Evolutionary conservation across 139 green algal genomes (phyloP).

Genomic region (Micromonas commoda): DNA sequence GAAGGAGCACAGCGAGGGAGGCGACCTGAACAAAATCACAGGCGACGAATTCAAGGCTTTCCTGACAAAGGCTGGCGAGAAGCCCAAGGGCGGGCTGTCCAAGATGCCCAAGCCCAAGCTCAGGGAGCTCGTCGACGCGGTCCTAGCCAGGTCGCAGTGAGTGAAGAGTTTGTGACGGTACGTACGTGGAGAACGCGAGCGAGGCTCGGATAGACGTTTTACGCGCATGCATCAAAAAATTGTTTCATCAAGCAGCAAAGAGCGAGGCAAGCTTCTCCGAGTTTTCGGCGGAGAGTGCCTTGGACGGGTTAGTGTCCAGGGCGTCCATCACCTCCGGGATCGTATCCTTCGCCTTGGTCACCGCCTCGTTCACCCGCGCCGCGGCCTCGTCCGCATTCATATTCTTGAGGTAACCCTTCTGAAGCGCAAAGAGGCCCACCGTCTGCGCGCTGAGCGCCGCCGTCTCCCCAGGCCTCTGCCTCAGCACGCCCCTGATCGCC

Average conservation of each 20-base stretch:
- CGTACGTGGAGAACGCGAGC: too few species aligned
- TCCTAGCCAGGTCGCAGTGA: too few species aligned
- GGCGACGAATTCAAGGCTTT: background rate
- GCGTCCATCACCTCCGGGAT: background rate
- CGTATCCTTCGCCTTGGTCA: background rate
- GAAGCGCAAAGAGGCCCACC: background rate
- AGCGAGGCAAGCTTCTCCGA: too few species aligned
- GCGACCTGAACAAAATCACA: background rate
- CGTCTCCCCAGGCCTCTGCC: conserved; percentile 3
- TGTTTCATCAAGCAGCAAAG: too few species aligned
- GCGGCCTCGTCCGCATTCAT: background rate
- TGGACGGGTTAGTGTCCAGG: background rate
- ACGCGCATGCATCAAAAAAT: too few species aligned
- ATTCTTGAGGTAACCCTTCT: background rate
- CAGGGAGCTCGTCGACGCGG: background rate
- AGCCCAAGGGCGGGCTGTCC: background rate
- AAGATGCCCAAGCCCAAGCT: background rate
- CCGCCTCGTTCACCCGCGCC: background rate
- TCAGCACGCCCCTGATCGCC: background rate
- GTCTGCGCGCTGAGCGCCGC: background rate
- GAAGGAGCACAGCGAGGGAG: background rate
- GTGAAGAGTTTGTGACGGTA: too few species aligned
- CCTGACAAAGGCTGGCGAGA: background rate
- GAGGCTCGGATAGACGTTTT: too few species aligned
- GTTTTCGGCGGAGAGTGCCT: background rate